Base-by-base conservation (phyloP, 208 protist genomes). In the Wallacemonas sp. region DNA sequence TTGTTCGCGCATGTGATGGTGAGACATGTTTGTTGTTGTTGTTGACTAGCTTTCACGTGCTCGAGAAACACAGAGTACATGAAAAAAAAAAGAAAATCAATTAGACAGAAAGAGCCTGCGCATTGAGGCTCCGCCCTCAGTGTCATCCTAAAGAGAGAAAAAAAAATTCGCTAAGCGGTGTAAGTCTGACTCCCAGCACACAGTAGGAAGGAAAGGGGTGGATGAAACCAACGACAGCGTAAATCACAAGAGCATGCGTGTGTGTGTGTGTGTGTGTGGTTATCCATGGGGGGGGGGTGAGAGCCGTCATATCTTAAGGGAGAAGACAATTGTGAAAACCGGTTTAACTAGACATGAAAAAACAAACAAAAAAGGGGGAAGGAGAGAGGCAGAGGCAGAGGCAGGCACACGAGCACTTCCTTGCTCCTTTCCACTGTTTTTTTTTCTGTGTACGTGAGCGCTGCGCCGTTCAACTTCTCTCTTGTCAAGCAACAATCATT, bases 311-410 rank as follows among this genome's bases (percentile, higher is more conserved):
- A n/a, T n/a, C n/a, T n/a, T n/a, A n/a, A n/a, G n/a, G n/a, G n/a
- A n/a, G n/a, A n/a, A n/a, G n/a, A n/a, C n/a, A n/a, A n/a, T n/a
- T n/a, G n/a, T n/a, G n/a, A n/a, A n/a, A n/a, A n/a, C n/a, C n/a
- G n/a, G n/a, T n/a, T n/a, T n/a, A n/a, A n/a, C n/a, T n/a, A n/a
- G n/a, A n/a, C n/a, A n/a, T n/a, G n/a, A n/a, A n/a, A n/a, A 12
- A 36, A 50, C 36, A 71, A 37, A 71, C 36, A 50, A 71, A 19
- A 73, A 34, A 69, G 53, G 53, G 61, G n/a, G 45, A 48, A 29
- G 66, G 48, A 21, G 46, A 63, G 52, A 59, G 46, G 39, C 29
- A 36, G 38, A 65, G 44, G 17, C 50, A 41, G 67, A 72, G 24
- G 39, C 50, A 33, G 38, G 30, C 19, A 53, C 19, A 52, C 15